These are phyloP conservation scores for Plasmodium adleri DNA, from an alignment of 169 alveolate genomes.

Conservation along the genomic window DNA sequence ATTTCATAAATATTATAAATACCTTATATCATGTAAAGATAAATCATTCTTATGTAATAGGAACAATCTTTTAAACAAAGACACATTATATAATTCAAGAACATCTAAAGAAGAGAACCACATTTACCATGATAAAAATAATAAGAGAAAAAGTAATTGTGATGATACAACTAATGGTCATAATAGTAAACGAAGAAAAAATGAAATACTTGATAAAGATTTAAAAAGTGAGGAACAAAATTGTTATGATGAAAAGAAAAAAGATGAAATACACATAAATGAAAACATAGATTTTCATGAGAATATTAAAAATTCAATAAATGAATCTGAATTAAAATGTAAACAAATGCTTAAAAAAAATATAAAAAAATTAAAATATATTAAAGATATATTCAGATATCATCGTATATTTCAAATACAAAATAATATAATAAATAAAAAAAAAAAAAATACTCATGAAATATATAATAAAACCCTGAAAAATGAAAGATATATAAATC, in stretches of 20 bases:
- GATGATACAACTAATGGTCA: not conserved
- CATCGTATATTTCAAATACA: constrained; percentile 9
- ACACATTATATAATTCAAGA: not conserved
- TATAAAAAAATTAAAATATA: not conserved
- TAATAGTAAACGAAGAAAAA: constrained; percentile 13
- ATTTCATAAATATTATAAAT: constrained; percentile 12
- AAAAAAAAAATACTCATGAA: not conserved
- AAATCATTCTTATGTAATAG: too few species aligned
- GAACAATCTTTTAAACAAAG: not conserved
- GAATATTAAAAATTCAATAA: not conserved
- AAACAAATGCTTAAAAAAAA: not conserved
- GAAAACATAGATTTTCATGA: not conserved
- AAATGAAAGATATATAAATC: constrained; percentile 20
- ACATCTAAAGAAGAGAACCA: not conserved
- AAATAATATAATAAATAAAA: not conserved
- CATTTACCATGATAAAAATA: not conserved
- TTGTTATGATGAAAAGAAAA: not conserved
- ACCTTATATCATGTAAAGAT: not conserved
- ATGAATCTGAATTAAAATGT: not conserved
- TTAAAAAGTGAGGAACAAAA: not conserved
- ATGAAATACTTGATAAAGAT: constrained; percentile 1
- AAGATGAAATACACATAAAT: not conserved
- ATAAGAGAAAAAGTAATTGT: not conserved
- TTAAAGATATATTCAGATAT: not conserved
- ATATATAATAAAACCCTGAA: constrained; percentile 33